Evolutionary conservation across 352 stramenopile genomes (phyloP), one percentile per base, ranked within the genome.

Genomic region (Globisporangium alternatum): DNA sequence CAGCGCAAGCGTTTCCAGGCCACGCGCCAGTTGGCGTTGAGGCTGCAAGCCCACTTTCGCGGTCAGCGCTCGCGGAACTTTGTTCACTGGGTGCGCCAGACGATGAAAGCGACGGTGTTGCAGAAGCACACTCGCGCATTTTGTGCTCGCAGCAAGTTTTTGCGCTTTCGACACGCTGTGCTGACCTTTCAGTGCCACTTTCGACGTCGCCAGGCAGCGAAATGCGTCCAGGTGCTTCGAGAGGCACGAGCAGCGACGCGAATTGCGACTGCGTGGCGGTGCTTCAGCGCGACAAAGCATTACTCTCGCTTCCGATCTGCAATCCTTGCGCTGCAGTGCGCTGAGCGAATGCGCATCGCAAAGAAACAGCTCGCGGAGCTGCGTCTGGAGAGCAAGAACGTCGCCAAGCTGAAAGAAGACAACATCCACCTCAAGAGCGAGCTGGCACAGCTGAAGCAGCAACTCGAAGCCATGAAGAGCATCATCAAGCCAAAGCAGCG

Each of bases 351-450:
- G 6, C 75, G 74, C 13, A 31, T 72, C 15, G 85, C 83, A 10
- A 79, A 66, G 37, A 67, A 66, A 6, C 48, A 70, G 21, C 67
- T 95, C 12, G 60, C 76, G 21, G 69, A 59, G 35, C 55, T 90
- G 54, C 82, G 83, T 2, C 62, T 79, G 48, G 83, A 95, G 64
- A 91, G 83, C 59, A 80, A 77, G 51, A 91, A 95, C 49, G 72
- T 95, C 39, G 52, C 67, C 17, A 91, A 89, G 65, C 74, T 95
- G 37, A 81, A 88, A 48, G 66, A 89, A 33, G 83, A 92, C 61
- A 95, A 95, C 56, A 70, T 81, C 22, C 77, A 88, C 28, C 67
- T 93, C 2, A 89, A 91, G 69, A 72, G 74, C 49, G 80, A 90
- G 59, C 54, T 93, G 28, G 72, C 77, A 54, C 65, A 72, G 64